Base-by-base conservation (phyloP, 1,284 basidiomycete genomes). In the Ceratobasidium sp. region DNA sequence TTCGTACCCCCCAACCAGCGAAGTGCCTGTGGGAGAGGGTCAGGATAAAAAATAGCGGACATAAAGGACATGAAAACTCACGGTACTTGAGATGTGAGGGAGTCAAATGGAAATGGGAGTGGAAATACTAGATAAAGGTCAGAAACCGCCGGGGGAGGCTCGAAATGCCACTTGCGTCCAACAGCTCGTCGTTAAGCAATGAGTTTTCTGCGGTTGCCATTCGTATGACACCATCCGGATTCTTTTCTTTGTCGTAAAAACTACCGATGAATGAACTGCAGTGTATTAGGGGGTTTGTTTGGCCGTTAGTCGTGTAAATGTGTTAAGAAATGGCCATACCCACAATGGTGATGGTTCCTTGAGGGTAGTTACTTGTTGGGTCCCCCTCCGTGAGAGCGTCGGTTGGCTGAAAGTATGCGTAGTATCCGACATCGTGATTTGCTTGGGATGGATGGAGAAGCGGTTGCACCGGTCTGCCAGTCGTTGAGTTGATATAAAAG, bases 21-120 rank as follows among this genome's bases (percentile, higher is more conserved):
- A 34, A 50, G 40, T 55, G 6, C 64, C 64, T 68, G n/a, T 8
- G 8, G 17, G 31, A 25, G 15, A 13, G n/a, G 22, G 13, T 7
- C 45, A 22, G 27, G 32, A 32, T 12, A 31, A 7, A 27, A 7
- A 29, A 43, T 22, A 6, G 8, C 6, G 40, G 34, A 20, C 3
- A 8, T 6, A 22, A 17, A 12, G 12, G n/a, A n/a, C 12, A 1
- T 27, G 20, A 34, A 6, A 20, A 55, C 64, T 17, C 12, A 68
- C 64, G 64, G n/a, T 68, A 68, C 38, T 55, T 68, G 17, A 68
- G 34, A 42, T 68, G 64, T 15, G 35, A 29, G n/a, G 50, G 31
- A 2, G 52, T 55, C 2, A 68, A 31, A 17, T 55, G 22, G 52
- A 68, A 68, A 34, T 68, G 38, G 3, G 52, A 20, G 29, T 68